phyloP scores from a whole-genome alignment of 169 alveolate species.

The Plasmodium berghei region DNA sequence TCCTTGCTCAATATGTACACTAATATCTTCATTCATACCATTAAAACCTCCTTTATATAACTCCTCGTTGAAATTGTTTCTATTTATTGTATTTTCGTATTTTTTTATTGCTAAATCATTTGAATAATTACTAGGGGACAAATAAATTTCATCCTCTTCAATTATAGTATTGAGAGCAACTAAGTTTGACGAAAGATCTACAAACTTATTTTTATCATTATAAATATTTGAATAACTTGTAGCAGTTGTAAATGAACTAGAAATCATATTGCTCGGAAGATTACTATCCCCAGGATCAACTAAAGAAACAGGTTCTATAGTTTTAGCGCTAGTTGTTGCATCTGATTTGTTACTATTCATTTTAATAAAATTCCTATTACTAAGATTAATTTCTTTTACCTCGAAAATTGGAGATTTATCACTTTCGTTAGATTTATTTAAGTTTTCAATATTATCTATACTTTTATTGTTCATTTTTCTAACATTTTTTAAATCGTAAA shows the following conservation, averaged over 20 bases:
- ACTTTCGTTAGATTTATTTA: slow-evolving; percentile 31
- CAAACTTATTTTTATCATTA: neutral
- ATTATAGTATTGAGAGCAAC: no score
- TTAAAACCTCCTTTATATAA: no score
- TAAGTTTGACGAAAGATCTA: neutral
- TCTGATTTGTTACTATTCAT: slow-evolving; percentile 51
- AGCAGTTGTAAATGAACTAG: neutral
- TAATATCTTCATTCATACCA: no score
- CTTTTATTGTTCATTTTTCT: slow-evolving; percentile 1
- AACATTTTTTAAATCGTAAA: neutral
- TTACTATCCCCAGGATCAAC: neutral
- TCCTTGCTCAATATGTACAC: no score
- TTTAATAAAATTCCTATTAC: slow-evolving; percentile 17
- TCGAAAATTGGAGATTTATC: slow-evolving; percentile 10
- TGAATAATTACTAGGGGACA: neutral
- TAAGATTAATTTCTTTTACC: slow-evolving; percentile 11
- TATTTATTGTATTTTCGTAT: no score
- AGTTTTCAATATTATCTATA: neutral
- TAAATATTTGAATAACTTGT: neutral
- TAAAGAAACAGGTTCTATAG: neutral
- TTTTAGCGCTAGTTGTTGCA: slow-evolving; percentile 17
- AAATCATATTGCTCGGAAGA: neutral
- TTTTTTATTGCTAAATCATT: neutral
- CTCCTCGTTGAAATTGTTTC: no score
- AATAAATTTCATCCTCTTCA: no score